Evolutionary conservation across 768 basidiomycete genomes (phyloP), one percentile per base, ranked within the genome.

Genomic region (Lanmaoa rubissima): DNA sequence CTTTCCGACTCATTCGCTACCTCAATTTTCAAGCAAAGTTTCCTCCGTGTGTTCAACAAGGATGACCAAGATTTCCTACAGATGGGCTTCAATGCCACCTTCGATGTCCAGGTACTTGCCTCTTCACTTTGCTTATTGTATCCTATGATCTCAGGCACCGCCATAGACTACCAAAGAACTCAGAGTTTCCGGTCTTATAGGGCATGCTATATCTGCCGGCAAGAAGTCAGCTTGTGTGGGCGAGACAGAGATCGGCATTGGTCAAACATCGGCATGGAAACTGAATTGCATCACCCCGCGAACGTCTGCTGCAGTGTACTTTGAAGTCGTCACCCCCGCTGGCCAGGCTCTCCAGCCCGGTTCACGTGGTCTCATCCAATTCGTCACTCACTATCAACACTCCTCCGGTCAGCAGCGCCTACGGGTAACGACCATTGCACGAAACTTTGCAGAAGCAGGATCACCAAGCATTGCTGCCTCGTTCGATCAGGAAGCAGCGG

Each of bases 1-100:
- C 81, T 98, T 36, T 94, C 96, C 39, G 97, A 99, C 68, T 95
- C 94, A 0, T 99, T 98, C 72, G 87, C 91, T 12, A 98, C 96
- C 11, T 94, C 94, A 26, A 97, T 98, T 70, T 98, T 98, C 85
- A 98, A 98, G 78, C 96, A 98, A 73, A 92, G 88, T 65, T 98
- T 97, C 86, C 81, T 97, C 41, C 85, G 94, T 41, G 78, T 96
- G 41, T 94, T 99, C 73, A 85, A 80, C 67, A 98, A 97, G 72
- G 96, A 96, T 62, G 92, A 90, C 17, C 85, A 96, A 60, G 96
- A 95, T 1, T 82, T 90, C 61, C 79, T 98, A 28, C 85, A 90
- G 67, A 98, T 98, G 95, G 97, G 96, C 53, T 98, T 98, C 78
- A 99, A 98, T 65, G 97, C 94, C 11, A 98, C 94, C 1, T 96